These are phyloP conservation scores for Podaxis sp. DNA, from an alignment of 768 basidiomycete genomes.

Conservation along the genomic window DNA sequence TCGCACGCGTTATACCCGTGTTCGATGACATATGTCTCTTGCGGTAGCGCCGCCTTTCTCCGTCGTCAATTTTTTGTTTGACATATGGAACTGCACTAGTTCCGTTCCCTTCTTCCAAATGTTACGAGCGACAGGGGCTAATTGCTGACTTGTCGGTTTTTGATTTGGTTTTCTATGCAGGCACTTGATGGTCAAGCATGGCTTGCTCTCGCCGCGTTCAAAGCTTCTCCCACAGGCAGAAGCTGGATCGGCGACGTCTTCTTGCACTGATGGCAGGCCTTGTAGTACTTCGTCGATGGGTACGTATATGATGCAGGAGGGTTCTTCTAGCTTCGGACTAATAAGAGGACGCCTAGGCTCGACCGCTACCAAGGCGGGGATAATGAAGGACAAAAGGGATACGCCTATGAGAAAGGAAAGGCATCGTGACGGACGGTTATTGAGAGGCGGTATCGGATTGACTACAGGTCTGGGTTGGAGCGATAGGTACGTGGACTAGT, in stretches of 20 bases:
- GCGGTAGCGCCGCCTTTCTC: not conserved
- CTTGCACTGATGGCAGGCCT: slow-evolving; percentile 20
- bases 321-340: not conserved
- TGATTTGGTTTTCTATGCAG: slow-evolving; percentile 27
- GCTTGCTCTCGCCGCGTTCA: slow-evolving; percentile 64
- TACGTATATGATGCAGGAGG: slow-evolving; percentile 17
- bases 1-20: not conserved
- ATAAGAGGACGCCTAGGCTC: slow-evolving; percentile 17
- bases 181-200: slow-evolving; percentile 64
- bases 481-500: slow-evolving; percentile 51
- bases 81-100: not conserved
- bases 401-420: slow-evolving; percentile 53
- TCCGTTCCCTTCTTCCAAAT: not conserved
- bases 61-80: not conserved
- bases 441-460: slow-evolving; percentile 63
- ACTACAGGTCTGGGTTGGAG: slow-evolving; percentile 77
- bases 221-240: slow-evolving; percentile 47
- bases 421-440: slow-evolving; percentile 58
- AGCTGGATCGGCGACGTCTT: slow-evolving; percentile 22
- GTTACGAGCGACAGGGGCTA: not conserved
- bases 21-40: not conserved
- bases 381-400: slow-evolving; percentile 55
- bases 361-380: slow-evolving; percentile 34
- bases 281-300: slow-evolving; percentile 34
- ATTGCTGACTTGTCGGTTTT: not conserved